Conservation (phyloP, 2,329 filamentous ascomycete species). For the Dothideomycetes sp. region DNA sequence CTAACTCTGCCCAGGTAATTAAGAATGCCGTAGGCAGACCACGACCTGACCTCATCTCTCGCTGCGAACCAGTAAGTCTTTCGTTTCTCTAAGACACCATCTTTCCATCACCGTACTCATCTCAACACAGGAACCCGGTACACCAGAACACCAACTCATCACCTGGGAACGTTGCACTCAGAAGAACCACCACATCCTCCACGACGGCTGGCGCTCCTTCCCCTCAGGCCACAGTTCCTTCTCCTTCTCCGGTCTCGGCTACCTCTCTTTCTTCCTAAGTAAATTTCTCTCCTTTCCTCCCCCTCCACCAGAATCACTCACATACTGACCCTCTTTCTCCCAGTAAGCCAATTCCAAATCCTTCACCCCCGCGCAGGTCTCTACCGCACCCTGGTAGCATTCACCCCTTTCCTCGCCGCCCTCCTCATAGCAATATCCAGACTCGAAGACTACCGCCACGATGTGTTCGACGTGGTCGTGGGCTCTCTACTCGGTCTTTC, state of each 20-base stretch:
- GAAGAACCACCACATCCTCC: slow-evolving; percentile 56
- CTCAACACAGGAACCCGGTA: slow-evolving; percentile 34
- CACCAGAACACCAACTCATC: slow-evolving; percentile 46
- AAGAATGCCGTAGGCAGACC: slow-evolving; percentile 83
- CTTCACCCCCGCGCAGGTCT: slow-evolving; percentile 51
- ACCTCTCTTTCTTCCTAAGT: slow-evolving; percentile 42
- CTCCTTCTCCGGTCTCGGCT: slow-evolving; percentile 69
- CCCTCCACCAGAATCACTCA: too few relatives aligned
- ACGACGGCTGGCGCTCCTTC: slow-evolving; percentile 79
- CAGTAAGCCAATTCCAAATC: slow-evolving; percentile 53
- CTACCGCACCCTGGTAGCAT: slow-evolving; percentile 44
- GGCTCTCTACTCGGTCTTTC: slow-evolving; percentile 47
- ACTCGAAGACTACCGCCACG: slow-evolving; percentile 56
- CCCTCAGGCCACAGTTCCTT: slow-evolving; percentile 74
- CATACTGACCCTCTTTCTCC: background rate
- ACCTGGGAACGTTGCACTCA: slow-evolving; percentile 65
- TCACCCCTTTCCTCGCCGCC: slow-evolving; percentile 48
- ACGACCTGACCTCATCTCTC: slow-evolving; percentile 77
- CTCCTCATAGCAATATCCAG: slow-evolving; percentile 52
- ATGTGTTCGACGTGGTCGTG: slow-evolving; percentile 52
- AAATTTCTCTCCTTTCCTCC: background rate
- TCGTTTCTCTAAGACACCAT: background rate
- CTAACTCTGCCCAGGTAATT: slow-evolving; percentile 42
- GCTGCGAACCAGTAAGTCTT: slow-evolving; percentile 60
- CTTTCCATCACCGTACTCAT: background rate